phyloP scores from a whole-genome alignment of 106 monocot species.

The Narthecium ossifragum region DNA sequence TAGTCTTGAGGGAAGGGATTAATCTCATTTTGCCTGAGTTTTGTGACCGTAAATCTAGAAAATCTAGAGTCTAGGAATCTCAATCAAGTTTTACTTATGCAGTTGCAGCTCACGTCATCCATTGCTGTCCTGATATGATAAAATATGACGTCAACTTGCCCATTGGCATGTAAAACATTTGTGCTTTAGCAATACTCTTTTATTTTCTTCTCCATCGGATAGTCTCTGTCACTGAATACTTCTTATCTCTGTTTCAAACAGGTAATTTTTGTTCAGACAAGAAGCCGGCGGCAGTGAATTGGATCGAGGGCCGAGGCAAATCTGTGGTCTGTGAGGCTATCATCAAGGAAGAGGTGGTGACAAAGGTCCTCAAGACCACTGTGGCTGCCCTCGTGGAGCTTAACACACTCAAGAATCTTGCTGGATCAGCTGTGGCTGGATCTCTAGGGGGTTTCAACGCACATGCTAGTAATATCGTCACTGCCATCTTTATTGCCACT shows the following conservation, averaged over 20 bases:
- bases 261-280: conserved; percentile 94
- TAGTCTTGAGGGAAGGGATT: too few relatives aligned
- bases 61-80: too few relatives aligned
- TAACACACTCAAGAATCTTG: conserved; percentile 80
- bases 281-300: conserved; percentile 88
- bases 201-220: too few relatives aligned
- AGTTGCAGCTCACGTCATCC: too few relatives aligned
- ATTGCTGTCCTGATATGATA: too few relatives aligned
- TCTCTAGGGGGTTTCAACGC: conserved; percentile 88
- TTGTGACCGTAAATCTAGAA: too few relatives aligned
- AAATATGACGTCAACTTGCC: too few relatives aligned
- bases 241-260: conserved; percentile 11
- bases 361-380: conserved; percentile 68
- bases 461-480: conserved; percentile 85
- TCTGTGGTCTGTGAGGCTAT: conserved; percentile 89
- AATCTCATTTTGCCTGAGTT: too few relatives aligned
- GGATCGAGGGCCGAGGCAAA: conserved; percentile 93
- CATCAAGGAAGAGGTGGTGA: conserved; percentile 66
- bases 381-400: conserved; percentile 64
- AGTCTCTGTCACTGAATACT: background rate
- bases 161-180: too few relatives aligned
- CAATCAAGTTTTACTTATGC: too few relatives aligned
- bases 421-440: conserved; percentile 91
- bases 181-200: too few relatives aligned
- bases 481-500: conserved; percentile 81